Evolutionary conservation across 192 early-diverging fungal genomes (phyloP), one percentile per base, ranked within the genome.

Genomic region (Backusella parvicylindrica): DNA sequence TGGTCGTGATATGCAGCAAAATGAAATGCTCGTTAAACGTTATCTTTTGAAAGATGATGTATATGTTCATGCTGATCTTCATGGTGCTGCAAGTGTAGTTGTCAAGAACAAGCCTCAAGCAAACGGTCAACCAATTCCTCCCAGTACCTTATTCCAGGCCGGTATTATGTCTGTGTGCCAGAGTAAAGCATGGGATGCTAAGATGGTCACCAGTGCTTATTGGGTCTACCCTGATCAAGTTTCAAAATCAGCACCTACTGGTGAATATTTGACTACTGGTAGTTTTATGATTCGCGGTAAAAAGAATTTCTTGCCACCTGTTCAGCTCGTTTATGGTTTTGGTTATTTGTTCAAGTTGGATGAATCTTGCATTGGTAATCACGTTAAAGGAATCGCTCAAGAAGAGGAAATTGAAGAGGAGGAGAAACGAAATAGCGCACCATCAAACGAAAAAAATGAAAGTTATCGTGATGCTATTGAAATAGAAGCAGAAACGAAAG

Each of bases 171-270:
- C 94, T 47, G 92, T 99, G 2, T 96, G 95, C 67, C 90, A 95
- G 79, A 96, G 94, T 33, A 91, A 92, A 28, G 98, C 98, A 11
- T 99, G 98, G 98, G 98, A 99, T 64, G 89, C 95, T 28, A 99
- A 99, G 79, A 94, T 98, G 75, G 89, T 98, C 16, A 97, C 94
- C 6, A 90, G 89, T 30, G 95, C 97, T 0, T 99, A 93, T 89
- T 99, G 98, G 97, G 97, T 98, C 8, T 78, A 89, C 64, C 90
- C 90, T 1, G 85, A 92, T 70, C 95, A 98, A 50, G 87, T 98
- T 21, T 92, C 91, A 71, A 97, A 96, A 79, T 90, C 92, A 2
- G 95, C 96, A 30, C 94, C 95, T 0, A 94, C 95, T 2, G 97
- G 97, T 32, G 97, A 98, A 76, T 96, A 93, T 72, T 82, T 98